Base-by-base conservation (phyloP, 371 early-diverging fungal genomes). In the Mortierella sp. region DNA sequence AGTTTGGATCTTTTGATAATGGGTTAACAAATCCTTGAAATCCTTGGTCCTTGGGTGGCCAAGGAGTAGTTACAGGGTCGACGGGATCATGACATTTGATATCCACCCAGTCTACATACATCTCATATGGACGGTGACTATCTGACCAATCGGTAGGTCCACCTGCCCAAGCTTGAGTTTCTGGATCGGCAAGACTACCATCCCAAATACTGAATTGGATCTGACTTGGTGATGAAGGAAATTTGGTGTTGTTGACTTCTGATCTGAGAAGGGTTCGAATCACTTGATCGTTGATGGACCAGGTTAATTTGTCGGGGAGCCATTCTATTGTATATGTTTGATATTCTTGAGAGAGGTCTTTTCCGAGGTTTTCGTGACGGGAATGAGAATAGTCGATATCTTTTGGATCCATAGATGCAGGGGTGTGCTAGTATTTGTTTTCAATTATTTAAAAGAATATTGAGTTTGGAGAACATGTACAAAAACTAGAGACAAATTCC, bases 171-270 rank as follows among this genome's bases (percentile, higher is more conserved):
- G 86, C 84, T 9, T 82, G 59, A 1, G 91, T 91, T 42, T 90
- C 91, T 32, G 83, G 70, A 32, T 83, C 79, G 12, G 84, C 83
- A 2, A 83, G 74, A 28, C 91, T 90, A 51, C 90, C 92, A 65
- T 93, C 92, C 93, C 93, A 92, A 64, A 92, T 84, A 49, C 89
- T 89, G 82, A 89, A 86, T 75, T 89, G 89, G 67, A 93, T 85
- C 57, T 84, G 85, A 49, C 87, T 75, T 53, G 88, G 89, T 1
- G 86, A 68, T 22, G 80, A 77, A 0, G 93, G 92, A 82, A 72
- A 91, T 59, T 85, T 74, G 70, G 78, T 66, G 22, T 82, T 78
- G 68, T 83, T 83, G 59, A 83, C 84, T 15, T 83, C 83, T 0
- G 83, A 70, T 34, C 83, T 80, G 34, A 73, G 78, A 61, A 90